Evolutionary conservation across 129 eudicot species (phyloP), one percentile per base, ranked within the genome.

Genomic region (Apium graveolens): DNA sequence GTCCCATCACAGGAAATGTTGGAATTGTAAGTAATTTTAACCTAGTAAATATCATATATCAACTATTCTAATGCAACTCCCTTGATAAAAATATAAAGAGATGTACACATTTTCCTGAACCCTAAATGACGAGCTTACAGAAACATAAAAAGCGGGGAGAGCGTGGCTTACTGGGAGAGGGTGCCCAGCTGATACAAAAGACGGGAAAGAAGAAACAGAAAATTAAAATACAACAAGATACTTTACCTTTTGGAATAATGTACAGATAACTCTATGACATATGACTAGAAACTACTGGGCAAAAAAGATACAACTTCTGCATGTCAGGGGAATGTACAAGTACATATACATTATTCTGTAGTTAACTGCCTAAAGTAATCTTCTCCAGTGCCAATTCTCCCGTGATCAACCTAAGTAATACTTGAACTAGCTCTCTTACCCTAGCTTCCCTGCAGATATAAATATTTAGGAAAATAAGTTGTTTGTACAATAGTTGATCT

Each of bases 391-490:
- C 97, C 74, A 96, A 82, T 48, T 92, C 90, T 10, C 81, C 80
- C 37, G 93, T 77, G 69, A 89, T 85, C 60, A 90, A 94, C 83
- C 90, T 88, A 75, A 96, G 90, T 78, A 87, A 82, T 18, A 87
- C 93, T 78, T 89, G 97, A 70, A 96, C 97, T 84, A 92, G 88
- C 83, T 96, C 97, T 87, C 99, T 87, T 63, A 92, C 90, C 80
- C 88, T 79, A 38, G 87, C 80, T 85, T 96, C 97, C 95, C 99
- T 96, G 97, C 43, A 51, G 35, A 86, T 17, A 48, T 43, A 75
- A 73, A 69, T 4, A 43, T 48, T 24, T 21, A 65, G 7, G 39
- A 17, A 26, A 69, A 29, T 41, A 39, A 60, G 62, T 44, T 35
- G 11, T 9, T 62, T 7, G 68, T 44, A 38, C 17, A 21, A 46